These are phyloP conservation scores for Alternaria burnsii DNA, from an alignment of 2,329 filamentous ascomycete species.

Conservation along the genomic window DNA sequence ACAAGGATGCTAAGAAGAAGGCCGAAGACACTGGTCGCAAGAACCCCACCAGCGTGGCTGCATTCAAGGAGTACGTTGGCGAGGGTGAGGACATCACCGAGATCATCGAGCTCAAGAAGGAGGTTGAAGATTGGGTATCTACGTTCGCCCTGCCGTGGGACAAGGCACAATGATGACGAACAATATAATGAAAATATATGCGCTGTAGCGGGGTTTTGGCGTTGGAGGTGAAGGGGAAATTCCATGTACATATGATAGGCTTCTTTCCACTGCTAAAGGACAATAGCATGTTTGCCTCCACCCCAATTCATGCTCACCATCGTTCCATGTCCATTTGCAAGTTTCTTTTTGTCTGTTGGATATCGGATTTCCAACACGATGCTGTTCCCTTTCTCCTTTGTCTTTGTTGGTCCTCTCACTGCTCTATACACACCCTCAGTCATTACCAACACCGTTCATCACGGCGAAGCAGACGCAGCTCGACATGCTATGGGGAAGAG, in stretches of 20 bases:
- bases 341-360: neutral
- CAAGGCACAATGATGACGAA: constrained; percentile 33
- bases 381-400: neutral
- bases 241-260: constrained; percentile 26
- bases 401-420: neutral
- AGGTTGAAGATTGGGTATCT: constrained; percentile 54
- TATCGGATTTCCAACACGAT: neutral
- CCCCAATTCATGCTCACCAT: constrained; percentile 2
- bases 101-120: constrained; percentile 51
- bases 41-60: constrained; percentile 50
- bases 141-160: constrained; percentile 54
- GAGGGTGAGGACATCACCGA: constrained; percentile 54
- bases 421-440: neutral
- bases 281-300: constrained; percentile 17
- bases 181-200: constrained; percentile 11
- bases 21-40: constrained; percentile 50
- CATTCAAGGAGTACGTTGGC: constrained; percentile 53
- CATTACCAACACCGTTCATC: neutral
- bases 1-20: constrained; percentile 51
- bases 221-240: constrained; percentile 26
- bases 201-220: constrained; percentile 23
- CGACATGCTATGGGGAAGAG: neutral
- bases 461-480: neutral
- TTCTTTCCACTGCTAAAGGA: constrained; percentile 12
- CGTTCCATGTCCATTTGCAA: constrained; percentile 1